Conservation (phyloP, 2,329 filamentous ascomycete genomes). For the Fusarium caatingaense region DNA sequence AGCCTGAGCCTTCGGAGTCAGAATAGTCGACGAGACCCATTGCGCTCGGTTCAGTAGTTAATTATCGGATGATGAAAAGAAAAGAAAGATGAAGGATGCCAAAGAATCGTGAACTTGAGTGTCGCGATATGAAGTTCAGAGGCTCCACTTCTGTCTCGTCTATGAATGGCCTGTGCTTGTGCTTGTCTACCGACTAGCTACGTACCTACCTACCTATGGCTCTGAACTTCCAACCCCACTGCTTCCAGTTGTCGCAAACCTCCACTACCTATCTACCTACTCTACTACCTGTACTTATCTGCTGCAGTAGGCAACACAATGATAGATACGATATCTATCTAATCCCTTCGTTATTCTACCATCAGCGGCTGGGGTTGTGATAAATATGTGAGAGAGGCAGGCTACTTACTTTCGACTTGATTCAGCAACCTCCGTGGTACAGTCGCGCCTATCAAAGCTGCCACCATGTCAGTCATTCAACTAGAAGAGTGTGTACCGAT, state of each 20-base stretch:
- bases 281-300: conserved; percentile 8
- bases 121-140: conserved; percentile 16
- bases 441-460: conserved; percentile 3
- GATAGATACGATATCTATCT: conserved; percentile 12
- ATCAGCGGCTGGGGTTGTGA: neutral
- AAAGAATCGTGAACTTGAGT: conserved; percentile 20
- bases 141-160: conserved; percentile 29
- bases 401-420: neutral
- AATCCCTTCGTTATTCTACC: neutral
- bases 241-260: neutral
- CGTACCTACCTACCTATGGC: conserved; percentile 12
- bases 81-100: conserved; percentile 1
- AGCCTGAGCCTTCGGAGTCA: conserved; percentile 83
- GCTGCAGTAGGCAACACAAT: neutral
- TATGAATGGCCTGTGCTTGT: conserved; percentile 17
- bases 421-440: conserved; percentile 4
- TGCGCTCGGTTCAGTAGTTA: conserved; percentile 18
- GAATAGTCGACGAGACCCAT: conserved; percentile 89
- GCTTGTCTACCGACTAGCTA: neutral
- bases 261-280: neutral
- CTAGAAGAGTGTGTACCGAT: conserved; percentile 51
- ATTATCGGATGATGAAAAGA: neutral
- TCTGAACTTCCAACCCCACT: conserved; percentile 31
- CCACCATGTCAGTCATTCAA: conserved; percentile 54
- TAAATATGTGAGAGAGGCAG: conserved; percentile 35